Evolutionary conservation across 2,329 filamentous ascomycete species (phyloP), one percentile per base, ranked within the genome.

Genomic region (Lachnellula subtilissima): DNA sequence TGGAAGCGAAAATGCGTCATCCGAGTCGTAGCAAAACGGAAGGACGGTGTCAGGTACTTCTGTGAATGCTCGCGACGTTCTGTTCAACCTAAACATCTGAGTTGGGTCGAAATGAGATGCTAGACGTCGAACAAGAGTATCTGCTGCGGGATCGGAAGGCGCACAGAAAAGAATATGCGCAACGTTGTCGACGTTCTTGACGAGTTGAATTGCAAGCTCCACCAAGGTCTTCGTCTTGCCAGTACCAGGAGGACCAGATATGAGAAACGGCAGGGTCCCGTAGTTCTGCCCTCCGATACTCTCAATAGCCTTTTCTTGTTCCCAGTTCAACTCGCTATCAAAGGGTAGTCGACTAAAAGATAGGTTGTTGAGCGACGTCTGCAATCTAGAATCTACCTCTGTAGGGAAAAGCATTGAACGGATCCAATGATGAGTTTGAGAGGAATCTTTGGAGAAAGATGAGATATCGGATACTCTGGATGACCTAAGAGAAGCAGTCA

Each of bases 171-270:
- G 48, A 12, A 62, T 51, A 23, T 62, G 58, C 7, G 51, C 54
- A n/a, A 57, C 46, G 3, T 52, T 36, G 42, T 60, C 37, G 15
- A 43, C 52, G 23, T 36, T 28, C 32, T 57, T 50, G 17, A 62
- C 23, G 6, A 62, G 52, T 45, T 62, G 60, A 1, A 60, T 42
- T 14, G 60, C 60, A 28, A 57, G 39, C 50, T 62, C 60, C 8
- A 62, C 54, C 17, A 62, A 32, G 12, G 58, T 62, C 42, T 62
- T 62, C 7, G 60, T 62, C 35, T 62, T 62, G 12, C 60, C 60
- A 19, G 60, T 62, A 15, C 60, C 60, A 22, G 60, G 60, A 48
- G 60, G 60, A 1, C 60, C 60, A 36, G 58, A 62, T 5, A 62
- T 52, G n/a, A 62, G 42, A 40, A 57, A 62, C 28, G 60, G 60